These are phyloP conservation scores for Penicillium sp. DNA, from an alignment of 2,329 filamentous ascomycete species.

Conservation along the genomic window DNA sequence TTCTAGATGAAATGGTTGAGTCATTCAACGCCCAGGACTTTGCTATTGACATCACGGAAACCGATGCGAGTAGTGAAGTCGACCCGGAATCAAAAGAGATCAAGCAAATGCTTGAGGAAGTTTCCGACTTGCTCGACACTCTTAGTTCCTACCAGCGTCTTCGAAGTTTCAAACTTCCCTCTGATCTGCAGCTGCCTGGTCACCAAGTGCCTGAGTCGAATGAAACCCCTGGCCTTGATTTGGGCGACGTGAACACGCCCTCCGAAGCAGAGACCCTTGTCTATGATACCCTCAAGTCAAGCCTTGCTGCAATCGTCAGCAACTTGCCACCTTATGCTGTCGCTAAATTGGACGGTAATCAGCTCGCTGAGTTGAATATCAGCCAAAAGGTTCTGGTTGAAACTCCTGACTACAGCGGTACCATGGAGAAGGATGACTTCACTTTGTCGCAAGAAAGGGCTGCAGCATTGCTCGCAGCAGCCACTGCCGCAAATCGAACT, in stretches of 20 bases:
- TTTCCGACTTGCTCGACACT: constrained; percentile 62
- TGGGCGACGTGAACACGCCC: constrained; percentile 51
- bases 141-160: constrained; percentile 63
- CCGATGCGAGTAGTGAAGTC: constrained; percentile 29
- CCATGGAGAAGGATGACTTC: constrained; percentile 79
- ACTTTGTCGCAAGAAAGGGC: constrained; percentile 52
- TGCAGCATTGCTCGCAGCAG: constrained; percentile 33
- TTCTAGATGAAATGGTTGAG: constrained; percentile 45
- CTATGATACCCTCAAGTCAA: constrained; percentile 73
- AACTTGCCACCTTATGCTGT: constrained; percentile 80
- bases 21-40: constrained; percentile 42
- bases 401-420: constrained; percentile 70
- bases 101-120: constrained; percentile 55
- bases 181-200: constrained; percentile 2
- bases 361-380: constrained; percentile 78
- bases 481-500: constrained; percentile 33
- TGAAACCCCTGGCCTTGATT: constrained; percentile 23
- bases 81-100: constrained; percentile 46
- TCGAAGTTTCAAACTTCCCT: constrained; percentile 49
- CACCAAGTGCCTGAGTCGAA: constrained; percentile 36
- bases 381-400: constrained; percentile 75
- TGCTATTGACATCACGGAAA: constrained; percentile 24
- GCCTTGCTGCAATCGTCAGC: constrained; percentile 71
- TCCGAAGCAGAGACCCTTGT: constrained; percentile 57
- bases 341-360: constrained; percentile 80